Conservation (phyloP, 148 eudicot genomes). For the Silene conica region DNA sequence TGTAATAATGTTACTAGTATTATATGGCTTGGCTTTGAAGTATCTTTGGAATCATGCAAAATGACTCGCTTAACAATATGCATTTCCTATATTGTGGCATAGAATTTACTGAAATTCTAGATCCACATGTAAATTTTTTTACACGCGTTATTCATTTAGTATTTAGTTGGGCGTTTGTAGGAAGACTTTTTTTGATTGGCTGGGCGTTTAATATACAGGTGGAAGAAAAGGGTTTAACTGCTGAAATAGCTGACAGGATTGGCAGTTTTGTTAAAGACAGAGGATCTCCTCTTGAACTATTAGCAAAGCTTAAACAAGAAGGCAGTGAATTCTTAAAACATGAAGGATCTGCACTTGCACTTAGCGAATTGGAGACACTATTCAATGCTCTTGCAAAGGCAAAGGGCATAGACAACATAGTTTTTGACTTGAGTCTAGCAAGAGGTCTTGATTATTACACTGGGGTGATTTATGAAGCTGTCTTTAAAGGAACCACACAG, state of each 20-base stretch:
- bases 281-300: constrained; percentile 73
- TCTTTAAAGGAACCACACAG: constrained; percentile 88
- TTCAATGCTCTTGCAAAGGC: constrained; percentile 66
- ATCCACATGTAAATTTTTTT: too few species aligned
- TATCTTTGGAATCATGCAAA: too few species aligned
- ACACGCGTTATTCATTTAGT: neutral
- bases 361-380: constrained; percentile 71
- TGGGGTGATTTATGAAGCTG: constrained; percentile 94
- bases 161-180: neutral
- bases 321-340: constrained; percentile 65
- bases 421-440: constrained; percentile 93
- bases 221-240: constrained; percentile 79
- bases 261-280: constrained; percentile 70
- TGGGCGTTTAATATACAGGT: constrained; percentile 40
- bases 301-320: constrained; percentile 61
- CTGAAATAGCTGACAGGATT: constrained; percentile 71
- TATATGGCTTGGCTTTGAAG: too few species aligned
- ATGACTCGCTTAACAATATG: too few species aligned
- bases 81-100: too few species aligned
- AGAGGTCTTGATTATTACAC: constrained; percentile 98
- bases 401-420: constrained; percentile 61
- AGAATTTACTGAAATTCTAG: too few species aligned
- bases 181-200: constrained; percentile 8
- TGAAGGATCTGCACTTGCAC: constrained; percentile 52
- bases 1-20: too few species aligned